A percentile compares a stretch with the other conserved stretches of the same genome.
Conservation (phyloP, 768 basidiomycete genomes). For the Exidia glandulosa region DNA sequence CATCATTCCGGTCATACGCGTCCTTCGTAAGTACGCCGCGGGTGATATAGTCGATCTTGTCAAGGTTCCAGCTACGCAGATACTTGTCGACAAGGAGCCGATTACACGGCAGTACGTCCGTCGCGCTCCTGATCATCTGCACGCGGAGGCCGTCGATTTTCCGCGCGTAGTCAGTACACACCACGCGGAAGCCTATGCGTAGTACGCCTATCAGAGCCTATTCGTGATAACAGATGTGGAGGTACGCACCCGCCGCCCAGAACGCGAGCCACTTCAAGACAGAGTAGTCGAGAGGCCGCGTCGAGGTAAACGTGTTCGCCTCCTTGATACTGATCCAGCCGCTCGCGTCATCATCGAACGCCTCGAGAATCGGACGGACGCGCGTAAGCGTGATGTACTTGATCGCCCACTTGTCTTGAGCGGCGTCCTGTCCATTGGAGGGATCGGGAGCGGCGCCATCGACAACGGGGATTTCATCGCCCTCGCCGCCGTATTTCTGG, state of each 20-base stretch:
- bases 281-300: conserved; percentile 15
- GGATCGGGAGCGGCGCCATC: background rate
- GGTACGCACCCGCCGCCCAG: conserved; percentile 22
- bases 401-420: conserved; percentile 24
- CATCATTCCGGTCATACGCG: background rate
- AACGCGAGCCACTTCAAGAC: conserved; percentile 19
- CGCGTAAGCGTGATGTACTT: conserved; percentile 22
- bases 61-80: conserved; percentile 8
- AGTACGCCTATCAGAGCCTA: background rate
- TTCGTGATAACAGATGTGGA: background rate
- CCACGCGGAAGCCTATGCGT: background rate
- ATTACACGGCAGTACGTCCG: conserved; percentile 11
- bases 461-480: too few species aligned
- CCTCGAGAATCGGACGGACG: conserved; percentile 26
- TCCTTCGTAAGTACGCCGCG: background rate
- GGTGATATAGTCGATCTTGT: background rate
- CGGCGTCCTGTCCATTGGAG: background rate
- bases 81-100: conserved; percentile 15
- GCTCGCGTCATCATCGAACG: conserved; percentile 31
- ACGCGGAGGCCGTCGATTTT: conserved; percentile 8
- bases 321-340: conserved; percentile 27
- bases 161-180: background rate
- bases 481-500: too few species aligned
- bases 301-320: conserved; percentile 20
- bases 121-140: conserved; percentile 9